A percentile compares a stretch with the other conserved stretches of the same genome.
Evolutionary conservation across 1,139 yeast species (phyloP).

Genomic region (Schwanniomyces etchellsii): DNA sequence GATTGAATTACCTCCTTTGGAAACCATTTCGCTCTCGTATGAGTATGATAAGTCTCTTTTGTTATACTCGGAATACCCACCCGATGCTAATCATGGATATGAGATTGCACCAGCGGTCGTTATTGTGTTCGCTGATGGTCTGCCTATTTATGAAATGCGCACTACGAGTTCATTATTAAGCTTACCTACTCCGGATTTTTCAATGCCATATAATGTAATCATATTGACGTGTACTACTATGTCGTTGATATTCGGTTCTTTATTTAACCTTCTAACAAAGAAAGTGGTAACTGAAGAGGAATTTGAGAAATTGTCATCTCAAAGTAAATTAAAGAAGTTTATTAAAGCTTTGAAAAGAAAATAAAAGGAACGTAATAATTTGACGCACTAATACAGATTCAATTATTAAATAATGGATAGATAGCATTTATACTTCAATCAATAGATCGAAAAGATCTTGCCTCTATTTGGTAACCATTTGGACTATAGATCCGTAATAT

Average conservation of each 20-base stretch:
- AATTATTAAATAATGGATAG: not conserved
- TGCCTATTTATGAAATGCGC: conserved; percentile 52
- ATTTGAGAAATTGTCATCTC: conserved; percentile 40
- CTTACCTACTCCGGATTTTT: conserved; percentile 95
- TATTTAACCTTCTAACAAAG: conserved; percentile 74
- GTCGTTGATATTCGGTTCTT: conserved; percentile 86
- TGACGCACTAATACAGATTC: not conserved
- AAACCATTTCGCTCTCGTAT: conserved; percentile 61
- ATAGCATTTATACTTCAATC: not conserved
- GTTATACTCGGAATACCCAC: conserved; percentile 89
- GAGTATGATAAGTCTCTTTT: conserved; percentile 84
- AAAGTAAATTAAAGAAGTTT: conserved; percentile 18
- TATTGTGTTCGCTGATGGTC: conserved; percentile 36
- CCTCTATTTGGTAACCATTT: too few relatives aligned
- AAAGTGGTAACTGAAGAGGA: conserved; percentile 74
- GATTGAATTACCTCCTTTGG: conserved; percentile 57
- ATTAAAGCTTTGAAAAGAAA: conserved; percentile 10
- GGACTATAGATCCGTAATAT: too few relatives aligned
- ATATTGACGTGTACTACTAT: conserved; percentile 89
- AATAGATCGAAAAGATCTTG: too few relatives aligned
- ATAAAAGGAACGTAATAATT: not conserved
- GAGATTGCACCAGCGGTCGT: conserved; percentile 88
- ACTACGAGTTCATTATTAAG: conserved; percentile 82
- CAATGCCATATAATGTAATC: conserved; percentile 98
- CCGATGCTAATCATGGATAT: conserved; percentile 98